A percentile compares a stretch with the other conserved stretches of the same genome.
These are phyloP conservation scores for Pseudogymnoascus sp. DNA, from an alignment of 2,329 filamentous ascomycete species.

Conservation along the genomic window DNA sequence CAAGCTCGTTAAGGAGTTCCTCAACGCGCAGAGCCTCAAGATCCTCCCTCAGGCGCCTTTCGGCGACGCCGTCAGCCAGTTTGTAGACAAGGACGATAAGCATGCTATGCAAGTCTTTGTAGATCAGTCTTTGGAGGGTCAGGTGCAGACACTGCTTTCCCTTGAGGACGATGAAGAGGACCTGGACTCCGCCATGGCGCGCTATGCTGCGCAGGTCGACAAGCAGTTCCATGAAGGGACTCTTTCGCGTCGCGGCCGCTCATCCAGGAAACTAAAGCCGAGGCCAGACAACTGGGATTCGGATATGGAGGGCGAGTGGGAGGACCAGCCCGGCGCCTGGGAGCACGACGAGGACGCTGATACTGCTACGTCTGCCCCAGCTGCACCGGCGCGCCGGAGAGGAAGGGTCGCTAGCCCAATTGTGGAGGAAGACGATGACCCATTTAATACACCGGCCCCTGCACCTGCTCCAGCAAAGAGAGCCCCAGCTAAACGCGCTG, in stretches of 20 bases:
- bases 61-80: constrained; percentile 84
- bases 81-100: constrained; percentile 92
- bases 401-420: constrained; percentile 32
- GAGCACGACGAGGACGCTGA: constrained; percentile 41
- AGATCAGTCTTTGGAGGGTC: constrained; percentile 59
- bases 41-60: constrained; percentile 90
- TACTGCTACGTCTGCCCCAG: constrained; percentile 30
- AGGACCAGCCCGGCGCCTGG: constrained; percentile 63
- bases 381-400: constrained; percentile 26
- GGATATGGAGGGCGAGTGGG: constrained; percentile 83
- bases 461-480: constrained; percentile 32
- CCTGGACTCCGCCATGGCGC: constrained; percentile 65
- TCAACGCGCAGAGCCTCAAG: constrained; percentile 79
- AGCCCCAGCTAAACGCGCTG: constrained; percentile 29
- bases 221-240: constrained; percentile 57
- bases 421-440: constrained; percentile 48
- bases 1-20: constrained; percentile 78
- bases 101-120: constrained; percentile 81
- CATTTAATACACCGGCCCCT: constrained; percentile 32
- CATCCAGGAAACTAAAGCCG: constrained; percentile 55
- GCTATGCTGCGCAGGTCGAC: constrained; percentile 62
- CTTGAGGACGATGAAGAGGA: constrained; percentile 63
- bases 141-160: constrained; percentile 61
- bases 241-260: constrained; percentile 35
- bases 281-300: constrained; percentile 79